These are phyloP conservation scores for Prunus dulcis DNA, from an alignment of 306 rosid species.

Conservation along the genomic window DNA sequence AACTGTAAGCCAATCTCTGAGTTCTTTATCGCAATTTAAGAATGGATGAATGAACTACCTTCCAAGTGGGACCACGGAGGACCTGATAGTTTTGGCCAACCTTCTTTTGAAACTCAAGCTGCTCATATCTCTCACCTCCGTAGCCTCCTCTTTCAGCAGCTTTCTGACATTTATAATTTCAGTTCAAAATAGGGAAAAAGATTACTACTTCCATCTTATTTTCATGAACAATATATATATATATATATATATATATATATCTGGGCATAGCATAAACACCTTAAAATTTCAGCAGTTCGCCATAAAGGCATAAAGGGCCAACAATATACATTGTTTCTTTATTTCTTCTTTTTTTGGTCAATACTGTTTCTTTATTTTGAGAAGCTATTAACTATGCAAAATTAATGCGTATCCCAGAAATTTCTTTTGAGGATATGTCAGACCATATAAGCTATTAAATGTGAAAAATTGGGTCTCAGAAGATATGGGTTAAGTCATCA, in stretches of 20 bases:
- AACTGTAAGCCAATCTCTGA: neutral
- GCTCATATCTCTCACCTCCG: conserved; percentile 93
- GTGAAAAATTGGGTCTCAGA: neutral
- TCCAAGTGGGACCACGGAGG: conserved; percentile 70
- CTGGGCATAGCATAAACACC: neutral
- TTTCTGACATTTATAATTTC: conserved; percentile 45
- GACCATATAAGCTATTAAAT: neutral
- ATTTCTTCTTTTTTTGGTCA: neutral
- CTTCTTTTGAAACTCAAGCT: conserved; percentile 69
- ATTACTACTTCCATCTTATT: neutral
- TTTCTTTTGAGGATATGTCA: neutral
- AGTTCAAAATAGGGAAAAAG: neutral
- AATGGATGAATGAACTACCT: conserved; percentile 46
- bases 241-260: too few relatives aligned
- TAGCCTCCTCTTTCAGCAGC: conserved; percentile 93
- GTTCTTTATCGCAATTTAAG: neutral
- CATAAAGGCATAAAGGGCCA: neutral
- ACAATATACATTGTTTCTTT: neutral
- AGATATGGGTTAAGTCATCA: neutral
- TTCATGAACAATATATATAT: neutral
- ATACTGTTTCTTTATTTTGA: neutral
- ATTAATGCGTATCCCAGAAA: neutral
- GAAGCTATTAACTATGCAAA: neutral
- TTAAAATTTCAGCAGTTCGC: neutral
- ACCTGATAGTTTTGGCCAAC: conserved; percentile 58